Base-by-base conservation (phyloP, 2,329 filamentous ascomycete genomes). In the Pseudophaeomoniella oleicola region DNA sequence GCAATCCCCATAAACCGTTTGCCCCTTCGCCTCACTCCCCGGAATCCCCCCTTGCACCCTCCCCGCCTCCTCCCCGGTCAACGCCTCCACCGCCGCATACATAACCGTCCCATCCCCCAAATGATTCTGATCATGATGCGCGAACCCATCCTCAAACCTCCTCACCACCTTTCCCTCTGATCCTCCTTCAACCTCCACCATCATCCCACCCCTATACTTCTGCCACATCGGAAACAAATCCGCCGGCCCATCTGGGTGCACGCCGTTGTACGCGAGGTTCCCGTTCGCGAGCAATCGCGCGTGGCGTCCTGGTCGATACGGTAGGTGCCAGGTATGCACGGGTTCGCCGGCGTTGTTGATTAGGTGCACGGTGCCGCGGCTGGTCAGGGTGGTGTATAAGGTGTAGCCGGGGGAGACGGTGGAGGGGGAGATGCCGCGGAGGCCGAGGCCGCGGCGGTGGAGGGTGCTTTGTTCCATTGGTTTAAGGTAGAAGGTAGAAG, bases 111-210 rank as follows among this genome's bases (percentile, higher is more conserved):
- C 62, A 34, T 65, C 56, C 4, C 53, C 60, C 9, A 59, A 53
- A 33, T 65, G 60, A 35, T 64, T 55, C 38, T 65, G 62, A 38
- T 66, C 63, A 42, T 66, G 62, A 39, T 66, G 63, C 0, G 55
- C 63, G 10, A 58, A 46, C 1, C 58, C 56, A 43, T 66, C 63
- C 6, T 45, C 47, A 42, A 55, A 60, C 38, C 63, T 55, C 17
- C 53, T 52, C 0, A 65, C 38, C 2, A 63, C 47, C 2, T 59
- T 54, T 11, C 62, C 61, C 1, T 45, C 37, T 1, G 54, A 47
- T 35, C 57, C 52, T n/a, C n/a, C n/a, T n/a, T n/a, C n/a, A 10
- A 65, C 44, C 45, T 66, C 50, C 34, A 55, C 53, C 62, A 66
- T 66, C 3, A 63, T 47, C 1, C 62, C 63, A 5, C 62, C 62